Base-by-base conservation (phyloP, 2,329 filamentous ascomycete species). In the Fusarium napiforme region DNA sequence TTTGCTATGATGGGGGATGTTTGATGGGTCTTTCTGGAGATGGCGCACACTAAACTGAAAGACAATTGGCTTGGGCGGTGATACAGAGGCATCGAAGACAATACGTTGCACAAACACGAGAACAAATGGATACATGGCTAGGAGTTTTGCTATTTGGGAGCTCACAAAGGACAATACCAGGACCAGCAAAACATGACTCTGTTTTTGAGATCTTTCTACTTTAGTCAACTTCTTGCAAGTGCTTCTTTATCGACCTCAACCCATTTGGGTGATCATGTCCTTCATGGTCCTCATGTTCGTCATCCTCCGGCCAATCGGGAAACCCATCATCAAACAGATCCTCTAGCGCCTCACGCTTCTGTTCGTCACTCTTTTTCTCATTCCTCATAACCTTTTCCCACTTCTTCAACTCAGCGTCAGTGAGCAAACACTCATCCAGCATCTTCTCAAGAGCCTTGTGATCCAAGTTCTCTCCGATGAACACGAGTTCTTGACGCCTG, bases 401-500 rank as follows among this genome's bases (percentile, higher is more conserved):
- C 75, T 83, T 79, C 36, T 78, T 78, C 77, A 87, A 88, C 80
- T 94, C 92, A 0, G 79, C 79, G 28, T 91, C 87, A n/a, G 86
- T 85, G 6, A 94, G 79, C 30, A 93, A 78, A 75, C 91, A 93
- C 4, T 79, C 80, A 75, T 94, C 89, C 7, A 94, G 79, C 39
- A 86, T 78, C 9, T 79, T 81, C 30, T 85, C 87, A 21, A 94
- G 82, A 0, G 82, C 85, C 9, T 79, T 77, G 4, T 84, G 77
- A 56, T 93, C 85, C 19, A 94, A 83, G 9, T 85, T 85, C 79
- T 93, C 91, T 0, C 92, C 92, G 64, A 94, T 93, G 68, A 94
- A 92, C 6, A 94, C 92, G 11, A 94, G 79, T 79, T 94, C 92
- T 78, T 94, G 92, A 5, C 92, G 84, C 3, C 92, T 85, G 73